A percentile compares a stretch with the other conserved stretches of the same genome.
phyloP scores from a whole-genome alignment of 2,329 filamentous ascomycete species.

The Stromatinia cepivora region DNA sequence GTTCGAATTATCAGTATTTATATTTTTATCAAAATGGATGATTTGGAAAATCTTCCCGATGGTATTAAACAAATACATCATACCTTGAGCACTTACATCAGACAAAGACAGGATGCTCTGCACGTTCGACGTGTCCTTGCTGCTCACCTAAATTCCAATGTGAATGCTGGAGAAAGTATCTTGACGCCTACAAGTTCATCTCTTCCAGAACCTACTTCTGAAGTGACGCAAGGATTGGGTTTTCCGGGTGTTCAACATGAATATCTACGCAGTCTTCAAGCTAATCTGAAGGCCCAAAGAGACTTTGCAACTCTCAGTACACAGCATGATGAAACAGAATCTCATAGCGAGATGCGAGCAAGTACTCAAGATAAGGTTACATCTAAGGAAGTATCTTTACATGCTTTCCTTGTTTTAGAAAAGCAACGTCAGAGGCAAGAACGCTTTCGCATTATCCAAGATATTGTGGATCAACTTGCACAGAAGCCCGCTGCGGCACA shows the following conservation, averaged over 20 bases:
- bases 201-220: slow-evolving; percentile 47
- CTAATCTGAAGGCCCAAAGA: slow-evolving; percentile 52
- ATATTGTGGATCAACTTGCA: slow-evolving; percentile 51
- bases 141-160: slow-evolving; percentile 52
- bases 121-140: slow-evolving; percentile 57
- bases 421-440: slow-evolving; percentile 54
- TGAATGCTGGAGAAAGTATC: slow-evolving; percentile 42
- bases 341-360: slow-evolving; percentile 25
- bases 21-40: slow-evolving; percentile 30
- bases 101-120: slow-evolving; percentile 56
- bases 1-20: neutral
- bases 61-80: slow-evolving; percentile 45
- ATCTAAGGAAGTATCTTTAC: slow-evolving; percentile 41
- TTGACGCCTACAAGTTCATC: slow-evolving; percentile 46
- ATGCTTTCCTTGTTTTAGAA: slow-evolving; percentile 53
- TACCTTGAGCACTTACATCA: slow-evolving; percentile 54
- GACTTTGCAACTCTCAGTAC: slow-evolving; percentile 45
- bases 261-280: slow-evolving; percentile 55
- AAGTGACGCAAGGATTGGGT: slow-evolving; percentile 41
- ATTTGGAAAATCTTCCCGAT: slow-evolving; percentile 39
- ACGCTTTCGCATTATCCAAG: slow-evolving; percentile 51
- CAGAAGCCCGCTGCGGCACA: slow-evolving; percentile 54
- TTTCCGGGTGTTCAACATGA: slow-evolving; percentile 53
- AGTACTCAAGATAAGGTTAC: slow-evolving; percentile 25
- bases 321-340: slow-evolving; percentile 27